Conservation (phyloP, 768 basidiomycete species). For the Leucogyrophana mollusca region DNA sequence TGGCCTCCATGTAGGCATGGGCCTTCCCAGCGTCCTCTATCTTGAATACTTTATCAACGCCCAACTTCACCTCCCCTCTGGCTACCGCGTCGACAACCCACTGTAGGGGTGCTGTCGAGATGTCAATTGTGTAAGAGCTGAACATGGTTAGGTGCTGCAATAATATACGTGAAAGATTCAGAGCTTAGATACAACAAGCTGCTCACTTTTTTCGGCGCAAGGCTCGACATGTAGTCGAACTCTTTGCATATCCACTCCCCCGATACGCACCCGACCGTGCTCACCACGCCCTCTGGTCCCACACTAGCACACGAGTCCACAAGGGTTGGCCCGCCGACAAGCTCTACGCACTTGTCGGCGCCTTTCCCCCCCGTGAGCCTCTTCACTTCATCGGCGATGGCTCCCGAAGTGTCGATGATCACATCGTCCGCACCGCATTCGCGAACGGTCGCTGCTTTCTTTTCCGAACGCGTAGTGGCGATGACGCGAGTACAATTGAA, state of each 20-base stretch:
- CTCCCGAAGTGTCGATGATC: constrained; percentile 14
- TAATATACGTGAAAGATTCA: neutral
- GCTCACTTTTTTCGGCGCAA: constrained; percentile 19
- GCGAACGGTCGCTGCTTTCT: constrained; percentile 11
- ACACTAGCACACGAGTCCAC: constrained; percentile 16
- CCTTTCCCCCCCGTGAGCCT: constrained; percentile 15
- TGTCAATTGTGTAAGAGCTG: constrained; percentile 13
- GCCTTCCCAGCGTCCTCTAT: constrained; percentile 17
- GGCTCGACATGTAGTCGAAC: constrained; percentile 15
- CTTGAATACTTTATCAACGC: constrained; percentile 21
- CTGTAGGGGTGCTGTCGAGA: constrained; percentile 19
- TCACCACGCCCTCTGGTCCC: constrained; percentile 13
- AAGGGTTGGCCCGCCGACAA: constrained; percentile 19
- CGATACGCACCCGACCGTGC: constrained; percentile 16
- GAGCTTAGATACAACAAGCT: neutral
- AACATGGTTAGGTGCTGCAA: constrained; percentile 22
- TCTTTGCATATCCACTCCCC: constrained; percentile 21
- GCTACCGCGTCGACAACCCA: constrained; percentile 20
- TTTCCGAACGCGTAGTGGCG: constrained; percentile 18
- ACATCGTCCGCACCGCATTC: constrained; percentile 20
- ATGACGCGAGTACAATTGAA: constrained; percentile 19
- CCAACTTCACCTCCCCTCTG: constrained; percentile 14
- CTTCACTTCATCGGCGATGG: constrained; percentile 17
- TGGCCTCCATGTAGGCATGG: constrained; percentile 23
- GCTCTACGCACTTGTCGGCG: constrained; percentile 19